Conservation (phyloP, 306 rosid species). For the Ormosia emarginata region DNA sequence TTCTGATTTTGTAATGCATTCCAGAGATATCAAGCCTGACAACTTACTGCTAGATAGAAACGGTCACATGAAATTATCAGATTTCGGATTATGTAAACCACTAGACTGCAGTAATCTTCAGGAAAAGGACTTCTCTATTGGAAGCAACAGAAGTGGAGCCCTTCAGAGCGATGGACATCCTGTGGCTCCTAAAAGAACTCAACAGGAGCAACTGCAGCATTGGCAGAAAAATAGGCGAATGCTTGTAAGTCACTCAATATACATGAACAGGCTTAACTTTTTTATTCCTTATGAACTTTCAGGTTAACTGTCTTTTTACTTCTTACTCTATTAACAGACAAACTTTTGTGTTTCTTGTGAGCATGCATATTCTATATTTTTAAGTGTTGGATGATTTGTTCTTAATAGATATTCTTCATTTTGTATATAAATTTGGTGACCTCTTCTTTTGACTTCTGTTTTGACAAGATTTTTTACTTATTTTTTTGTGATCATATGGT, state of each 20-base stretch:
- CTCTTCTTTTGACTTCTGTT: constrained; percentile 15
- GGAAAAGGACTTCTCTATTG: constrained; percentile 85
- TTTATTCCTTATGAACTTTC: constrained; percentile 23
- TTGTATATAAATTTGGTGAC: constrained; percentile 2
- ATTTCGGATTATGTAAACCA: constrained; percentile 97
- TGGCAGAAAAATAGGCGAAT: constrained; percentile 98
- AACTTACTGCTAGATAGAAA: constrained; percentile 89
- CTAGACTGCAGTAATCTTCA: constrained; percentile 94
- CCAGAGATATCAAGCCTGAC: constrained; percentile 98
- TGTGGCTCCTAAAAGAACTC: constrained; percentile 86
- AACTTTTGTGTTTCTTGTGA: background rate
- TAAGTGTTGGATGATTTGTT: constrained; percentile 6
- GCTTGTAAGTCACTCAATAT: constrained; percentile 67
- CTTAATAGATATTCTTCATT: background rate
- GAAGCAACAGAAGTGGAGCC: constrained; percentile 81
- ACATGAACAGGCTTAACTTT: constrained; percentile 21
- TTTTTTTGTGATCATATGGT: background rate
- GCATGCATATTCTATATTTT: background rate
- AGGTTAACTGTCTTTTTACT: background rate
- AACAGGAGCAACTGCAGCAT: constrained; percentile 96
- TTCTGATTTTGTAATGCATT: constrained; percentile 27
- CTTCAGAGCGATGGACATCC: constrained; percentile 95
- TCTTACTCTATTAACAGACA: background rate
- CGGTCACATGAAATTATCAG: constrained; percentile 97
- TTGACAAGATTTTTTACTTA: background rate